Percentiles rank a stretch among this genome's conserved stretches.
phyloP scores from a whole-genome alignment of 1,139 yeast species.

The Meyerozyma athensensis region DNA sequence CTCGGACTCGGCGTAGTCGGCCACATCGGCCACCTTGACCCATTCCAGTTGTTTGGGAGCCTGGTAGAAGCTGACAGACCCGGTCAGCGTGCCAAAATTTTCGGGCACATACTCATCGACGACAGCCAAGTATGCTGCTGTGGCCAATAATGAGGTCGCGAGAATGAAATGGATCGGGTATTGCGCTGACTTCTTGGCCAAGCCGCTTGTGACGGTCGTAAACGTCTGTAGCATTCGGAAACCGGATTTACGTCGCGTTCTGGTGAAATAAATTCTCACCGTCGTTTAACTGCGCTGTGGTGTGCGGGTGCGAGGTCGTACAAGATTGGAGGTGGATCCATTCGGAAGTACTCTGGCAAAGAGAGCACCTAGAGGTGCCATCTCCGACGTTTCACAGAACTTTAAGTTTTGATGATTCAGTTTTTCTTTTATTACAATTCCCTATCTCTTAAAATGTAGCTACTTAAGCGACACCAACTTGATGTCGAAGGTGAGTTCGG shows the following conservation, averaged over 20 bases:
- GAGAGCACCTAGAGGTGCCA: no score
- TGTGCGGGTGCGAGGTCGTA: neutral
- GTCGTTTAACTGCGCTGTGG: conserved; percentile 2
- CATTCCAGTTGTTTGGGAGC: conserved; percentile 43
- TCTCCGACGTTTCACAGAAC: no score
- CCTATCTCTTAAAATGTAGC: conserved; percentile 6
- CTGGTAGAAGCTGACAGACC: conserved; percentile 37
- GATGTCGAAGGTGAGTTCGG: conserved; percentile 93
- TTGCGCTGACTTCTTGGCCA: conserved; percentile 68
- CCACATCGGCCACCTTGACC: conserved; percentile 26
- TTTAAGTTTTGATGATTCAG: no score
- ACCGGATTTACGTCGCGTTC: conserved; percentile 1
- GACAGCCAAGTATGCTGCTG: conserved; percentile 75
- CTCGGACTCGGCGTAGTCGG: conserved; percentile 34
- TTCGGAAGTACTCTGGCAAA: no score
- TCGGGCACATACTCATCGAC: conserved; percentile 72
- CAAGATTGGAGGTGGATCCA: no score
- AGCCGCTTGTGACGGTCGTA: conserved; percentile 30
- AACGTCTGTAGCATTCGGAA: conserved; percentile 15
- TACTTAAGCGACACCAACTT: conserved; percentile 88
- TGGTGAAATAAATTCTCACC: neutral
- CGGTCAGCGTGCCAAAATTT: conserved; percentile 16
- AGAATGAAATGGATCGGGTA: conserved; percentile 89
- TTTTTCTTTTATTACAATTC: neutral
- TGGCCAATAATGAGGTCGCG: conserved; percentile 67